Percentiles rank a stretch among this genome's conserved stretches.
Conservation (phyloP, 2,329 filamentous ascomycete genomes). For the Aschersonia sp. region DNA sequence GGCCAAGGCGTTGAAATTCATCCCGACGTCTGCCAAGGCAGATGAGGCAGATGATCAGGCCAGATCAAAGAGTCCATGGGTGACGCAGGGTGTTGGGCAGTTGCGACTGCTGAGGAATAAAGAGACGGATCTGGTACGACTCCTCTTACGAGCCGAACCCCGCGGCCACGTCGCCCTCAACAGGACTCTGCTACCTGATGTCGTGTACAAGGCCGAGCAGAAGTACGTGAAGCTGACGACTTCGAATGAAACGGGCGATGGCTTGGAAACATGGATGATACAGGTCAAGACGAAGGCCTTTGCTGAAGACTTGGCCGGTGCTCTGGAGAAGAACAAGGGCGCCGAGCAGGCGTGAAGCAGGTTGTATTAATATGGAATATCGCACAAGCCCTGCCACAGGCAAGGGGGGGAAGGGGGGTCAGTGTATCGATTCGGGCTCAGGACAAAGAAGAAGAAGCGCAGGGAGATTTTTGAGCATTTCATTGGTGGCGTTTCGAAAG, state of each 20-base stretch:
- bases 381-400: too few species aligned
- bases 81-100: constrained; percentile 54
- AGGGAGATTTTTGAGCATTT: too few species aligned
- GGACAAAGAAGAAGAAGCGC: too few species aligned
- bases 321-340: constrained; percentile 38
- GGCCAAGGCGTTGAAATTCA: constrained; percentile 53
- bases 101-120: constrained; percentile 63
- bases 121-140: constrained; percentile 47
- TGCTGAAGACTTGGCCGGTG: constrained; percentile 36
- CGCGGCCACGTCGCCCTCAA: constrained; percentile 63
- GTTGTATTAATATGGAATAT: too few species aligned
- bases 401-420: too few species aligned
- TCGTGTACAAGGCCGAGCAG: constrained; percentile 45
- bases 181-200: constrained; percentile 43
- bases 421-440: too few species aligned
- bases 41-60: constrained; percentile 22
- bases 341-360: constrained; percentile 36
- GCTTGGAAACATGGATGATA: constrained; percentile 55
- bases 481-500: too few species aligned
- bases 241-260: constrained; percentile 40
- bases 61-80: constrained; percentile 47
- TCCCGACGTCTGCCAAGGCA: constrained; percentile 31
- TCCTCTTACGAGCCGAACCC: constrained; percentile 62
- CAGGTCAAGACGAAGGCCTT: constrained; percentile 52
- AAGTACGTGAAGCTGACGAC: constrained; percentile 48